phyloP scores from a whole-genome alignment of 1,284 basidiomycete species.

The Cutaneotrichosporon cavernicola region DNA sequence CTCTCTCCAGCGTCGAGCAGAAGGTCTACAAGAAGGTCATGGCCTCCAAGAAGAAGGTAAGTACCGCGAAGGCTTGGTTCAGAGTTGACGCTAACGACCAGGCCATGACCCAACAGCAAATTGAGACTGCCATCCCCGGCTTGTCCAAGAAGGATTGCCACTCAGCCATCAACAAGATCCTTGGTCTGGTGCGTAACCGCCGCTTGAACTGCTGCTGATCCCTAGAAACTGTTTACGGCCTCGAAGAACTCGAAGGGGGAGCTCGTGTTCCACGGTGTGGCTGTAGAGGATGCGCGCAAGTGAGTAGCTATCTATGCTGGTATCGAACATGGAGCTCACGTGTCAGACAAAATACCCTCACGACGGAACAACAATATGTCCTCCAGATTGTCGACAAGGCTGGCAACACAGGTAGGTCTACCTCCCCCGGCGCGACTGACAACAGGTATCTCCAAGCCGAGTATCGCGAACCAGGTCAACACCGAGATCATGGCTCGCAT shows the following conservation, averaged over 20 bases:
- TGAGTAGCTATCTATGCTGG: slow-evolving; percentile 17
- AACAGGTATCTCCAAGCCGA: slow-evolving; percentile 30
- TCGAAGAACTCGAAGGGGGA: slow-evolving; percentile 31
- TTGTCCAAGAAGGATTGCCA: slow-evolving; percentile 31
- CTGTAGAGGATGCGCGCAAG: slow-evolving; percentile 40
- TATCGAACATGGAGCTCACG: neutral
- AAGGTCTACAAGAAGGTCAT: slow-evolving; percentile 50
- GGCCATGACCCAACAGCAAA: slow-evolving; percentile 34
- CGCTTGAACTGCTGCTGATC: neutral
- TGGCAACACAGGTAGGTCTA: slow-evolving; percentile 27
- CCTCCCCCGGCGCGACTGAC: neutral
- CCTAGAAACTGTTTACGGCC: slow-evolving; percentile 26
- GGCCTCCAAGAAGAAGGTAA: slow-evolving; percentile 46
- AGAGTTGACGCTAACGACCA: slow-evolving; percentile 15
- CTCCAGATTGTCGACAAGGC: slow-evolving; percentile 31
- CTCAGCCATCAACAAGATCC: slow-evolving; percentile 27
- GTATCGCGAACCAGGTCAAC: slow-evolving; percentile 33
- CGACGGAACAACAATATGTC: slow-evolving; percentile 42
- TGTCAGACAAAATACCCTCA: slow-evolving; percentile 36
- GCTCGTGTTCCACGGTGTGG: slow-evolving; percentile 34
- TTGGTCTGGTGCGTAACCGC: slow-evolving; percentile 26
- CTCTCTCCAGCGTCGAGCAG: slow-evolving; percentile 44
- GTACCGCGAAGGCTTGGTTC: slow-evolving; percentile 21
- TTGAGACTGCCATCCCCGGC: slow-evolving; percentile 33
- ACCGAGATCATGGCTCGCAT: slow-evolving; percentile 36